phyloP scores from a whole-genome alignment of 129 eudicot species.

The Arctium lappa region DNA sequence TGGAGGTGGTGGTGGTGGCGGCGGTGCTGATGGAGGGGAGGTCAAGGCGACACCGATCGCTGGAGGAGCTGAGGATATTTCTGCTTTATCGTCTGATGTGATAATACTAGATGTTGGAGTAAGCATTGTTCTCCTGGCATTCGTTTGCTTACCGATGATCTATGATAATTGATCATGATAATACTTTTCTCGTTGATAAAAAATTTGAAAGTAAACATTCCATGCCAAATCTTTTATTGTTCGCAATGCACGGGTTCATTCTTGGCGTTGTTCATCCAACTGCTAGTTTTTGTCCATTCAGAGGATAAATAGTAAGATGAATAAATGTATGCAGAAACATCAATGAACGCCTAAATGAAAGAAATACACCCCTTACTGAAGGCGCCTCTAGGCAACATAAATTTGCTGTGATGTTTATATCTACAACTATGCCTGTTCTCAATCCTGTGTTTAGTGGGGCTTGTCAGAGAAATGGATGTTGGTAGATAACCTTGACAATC shows the following conservation, averaged over 20 bases:
- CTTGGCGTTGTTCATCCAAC: too few species aligned
- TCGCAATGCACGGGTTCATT: not conserved
- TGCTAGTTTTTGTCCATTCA: not conserved
- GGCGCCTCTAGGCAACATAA: not conserved
- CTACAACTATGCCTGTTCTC: not conserved
- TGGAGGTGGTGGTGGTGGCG: conserved; percentile 42
- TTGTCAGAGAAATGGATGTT: not conserved
- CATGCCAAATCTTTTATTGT: not conserved
- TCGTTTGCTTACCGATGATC: not conserved
- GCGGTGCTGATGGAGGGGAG: conserved; percentile 65
- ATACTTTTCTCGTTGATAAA: not conserved
- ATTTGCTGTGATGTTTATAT: not conserved
- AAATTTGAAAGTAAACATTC: not conserved
- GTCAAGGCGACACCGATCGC: conserved; percentile 43
- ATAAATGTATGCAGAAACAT: not conserved
- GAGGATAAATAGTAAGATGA: not conserved
- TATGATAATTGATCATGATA: conserved; percentile 10
- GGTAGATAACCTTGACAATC: not conserved
- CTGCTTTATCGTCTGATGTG: conserved; percentile 65
- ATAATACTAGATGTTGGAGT: conserved; percentile 90
- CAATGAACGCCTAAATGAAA: not conserved
- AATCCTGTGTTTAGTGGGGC: not conserved
- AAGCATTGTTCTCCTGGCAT: conserved; percentile 12
- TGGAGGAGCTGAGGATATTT: conserved; percentile 45
- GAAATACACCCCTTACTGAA: not conserved